phyloP scores from a whole-genome alignment of 176 grass and related monocot genomes.

The Oryza coarctata region DNA sequence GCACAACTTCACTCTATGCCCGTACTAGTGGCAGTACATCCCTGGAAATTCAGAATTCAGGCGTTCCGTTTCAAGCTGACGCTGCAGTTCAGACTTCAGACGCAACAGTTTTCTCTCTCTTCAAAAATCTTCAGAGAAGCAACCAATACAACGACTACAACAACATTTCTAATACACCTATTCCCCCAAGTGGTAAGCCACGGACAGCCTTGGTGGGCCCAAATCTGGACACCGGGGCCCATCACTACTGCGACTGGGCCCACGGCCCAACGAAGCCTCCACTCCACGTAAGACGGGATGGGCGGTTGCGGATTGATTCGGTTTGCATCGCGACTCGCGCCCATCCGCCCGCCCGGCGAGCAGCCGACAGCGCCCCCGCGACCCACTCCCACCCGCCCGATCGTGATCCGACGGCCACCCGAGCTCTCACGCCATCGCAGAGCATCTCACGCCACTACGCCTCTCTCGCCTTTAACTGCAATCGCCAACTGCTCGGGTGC shows the following conservation, averaged over 20 bases:
- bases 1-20: too few species aligned
- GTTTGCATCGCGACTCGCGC: not conserved
- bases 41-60: too few species aligned
- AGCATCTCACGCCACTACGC: slow-evolving; percentile 14
- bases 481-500: not conserved
- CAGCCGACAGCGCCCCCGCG: slow-evolving; percentile 29
- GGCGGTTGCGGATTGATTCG: not conserved
- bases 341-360: slow-evolving; percentile 11
- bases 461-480: not conserved
- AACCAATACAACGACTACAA: too few species aligned
- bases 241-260: not conserved
- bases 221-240: not conserved
- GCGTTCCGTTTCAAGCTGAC: too few species aligned
- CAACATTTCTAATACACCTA: too few species aligned
- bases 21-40: too few species aligned
- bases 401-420: slow-evolving; percentile 29
- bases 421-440: not conserved
- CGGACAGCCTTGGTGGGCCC: not conserved
- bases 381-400: slow-evolving; percentile 13
- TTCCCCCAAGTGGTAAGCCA: not conserved
- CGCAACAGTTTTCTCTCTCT: too few species aligned
- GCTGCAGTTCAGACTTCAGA: too few species aligned
- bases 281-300: not conserved
- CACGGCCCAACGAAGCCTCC: not conserved
- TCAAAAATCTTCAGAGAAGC: too few species aligned